A percentile compares a stretch with the other conserved stretches of the same genome.
These are phyloP conservation scores for Trichoderma sp. DNA, from an alignment of 2,329 filamentous ascomycete species.

Conservation along the genomic window DNA sequence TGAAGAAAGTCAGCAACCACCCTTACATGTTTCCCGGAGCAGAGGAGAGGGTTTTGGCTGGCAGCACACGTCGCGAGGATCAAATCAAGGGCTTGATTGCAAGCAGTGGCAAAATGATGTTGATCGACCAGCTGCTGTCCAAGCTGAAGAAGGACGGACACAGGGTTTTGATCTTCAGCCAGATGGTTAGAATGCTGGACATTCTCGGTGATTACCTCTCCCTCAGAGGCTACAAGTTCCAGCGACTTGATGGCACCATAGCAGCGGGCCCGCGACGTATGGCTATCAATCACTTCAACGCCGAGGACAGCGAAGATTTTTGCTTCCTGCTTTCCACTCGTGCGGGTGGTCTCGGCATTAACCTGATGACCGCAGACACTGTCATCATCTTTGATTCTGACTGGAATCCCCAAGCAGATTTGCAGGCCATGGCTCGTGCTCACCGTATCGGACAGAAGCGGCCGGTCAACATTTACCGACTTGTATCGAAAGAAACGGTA, in stretches of 20 bases:
- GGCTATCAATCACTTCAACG: conserved; percentile 98
- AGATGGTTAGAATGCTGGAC: conserved; percentile 99
- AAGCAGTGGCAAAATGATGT: conserved; percentile 99
- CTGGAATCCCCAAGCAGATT: conserved; percentile 97
- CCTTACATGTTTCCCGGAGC: conserved; percentile 96
- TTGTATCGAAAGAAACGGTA: conserved; percentile 97
- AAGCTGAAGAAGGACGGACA: conserved; percentile 94
- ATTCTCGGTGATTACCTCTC: conserved; percentile 93
- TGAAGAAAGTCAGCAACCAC: conserved; percentile 99
- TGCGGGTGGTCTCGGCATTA: conserved; percentile 96
- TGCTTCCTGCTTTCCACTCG: conserved; percentile 93
- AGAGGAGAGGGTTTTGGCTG: conserved; percentile 82
- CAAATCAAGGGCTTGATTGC: conserved; percentile 89
- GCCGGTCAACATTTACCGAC: conserved; percentile 91
- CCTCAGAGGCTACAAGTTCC: conserved; percentile 89
- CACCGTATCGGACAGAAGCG: conserved; percentile 97
- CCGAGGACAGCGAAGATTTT: conserved; percentile 92
- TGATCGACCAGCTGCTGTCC: conserved; percentile 88
- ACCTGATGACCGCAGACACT: conserved; percentile 97
- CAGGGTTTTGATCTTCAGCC: conserved; percentile 95
- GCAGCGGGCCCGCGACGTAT: conserved; percentile 81
- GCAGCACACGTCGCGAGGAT: conserved; percentile 80
- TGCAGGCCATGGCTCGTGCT: conserved; percentile 97
- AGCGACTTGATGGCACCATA: conserved; percentile 93
- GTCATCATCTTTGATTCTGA: conserved; percentile 98